phyloP scores from a whole-genome alignment of 495 filamentous ascomycete genomes.

The Darksidea phi region DNA sequence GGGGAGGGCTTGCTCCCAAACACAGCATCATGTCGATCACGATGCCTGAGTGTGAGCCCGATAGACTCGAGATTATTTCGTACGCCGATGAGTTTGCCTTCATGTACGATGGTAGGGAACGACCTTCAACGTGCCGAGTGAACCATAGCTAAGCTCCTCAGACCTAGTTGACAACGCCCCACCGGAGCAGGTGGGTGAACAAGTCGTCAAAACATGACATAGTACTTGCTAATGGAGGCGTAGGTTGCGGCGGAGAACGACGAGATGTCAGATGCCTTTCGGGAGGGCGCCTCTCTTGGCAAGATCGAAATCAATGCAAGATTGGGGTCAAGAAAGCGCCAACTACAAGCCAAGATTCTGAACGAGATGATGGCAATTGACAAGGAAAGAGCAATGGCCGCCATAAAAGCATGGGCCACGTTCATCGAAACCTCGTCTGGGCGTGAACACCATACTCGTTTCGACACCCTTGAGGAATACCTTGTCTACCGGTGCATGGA shows the following conservation, averaged over 20 bases:
- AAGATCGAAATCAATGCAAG: neutral
- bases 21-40: neutral
- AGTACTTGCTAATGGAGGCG: too few relatives aligned
- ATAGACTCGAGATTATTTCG: neutral
- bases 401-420: constrained; percentile 1
- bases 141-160: too few relatives aligned
- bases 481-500: neutral
- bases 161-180: too few relatives aligned
- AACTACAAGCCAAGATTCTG: constrained; percentile 7
- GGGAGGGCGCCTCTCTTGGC: neutral
- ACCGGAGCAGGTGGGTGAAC: too few relatives aligned
- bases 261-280: neutral
- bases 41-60: constrained; percentile 1
- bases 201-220: too few relatives aligned
- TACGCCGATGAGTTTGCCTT: constrained; percentile 14
- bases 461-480: constrained; percentile 6
- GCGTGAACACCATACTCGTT: neutral
- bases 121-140: neutral
- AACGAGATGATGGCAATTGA: neutral
- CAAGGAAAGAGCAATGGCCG: neutral
- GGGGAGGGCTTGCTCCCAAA: neutral
- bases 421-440: neutral
- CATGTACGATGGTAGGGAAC: constrained; percentile 10
- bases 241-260: too few relatives aligned
- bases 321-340: neutral